A percentile compares a stretch with the other conserved stretches of the same genome.
Evolutionary conservation across 768 basidiomycete species (phyloP).

Genomic region (Hortiboletus campestris): DNA sequence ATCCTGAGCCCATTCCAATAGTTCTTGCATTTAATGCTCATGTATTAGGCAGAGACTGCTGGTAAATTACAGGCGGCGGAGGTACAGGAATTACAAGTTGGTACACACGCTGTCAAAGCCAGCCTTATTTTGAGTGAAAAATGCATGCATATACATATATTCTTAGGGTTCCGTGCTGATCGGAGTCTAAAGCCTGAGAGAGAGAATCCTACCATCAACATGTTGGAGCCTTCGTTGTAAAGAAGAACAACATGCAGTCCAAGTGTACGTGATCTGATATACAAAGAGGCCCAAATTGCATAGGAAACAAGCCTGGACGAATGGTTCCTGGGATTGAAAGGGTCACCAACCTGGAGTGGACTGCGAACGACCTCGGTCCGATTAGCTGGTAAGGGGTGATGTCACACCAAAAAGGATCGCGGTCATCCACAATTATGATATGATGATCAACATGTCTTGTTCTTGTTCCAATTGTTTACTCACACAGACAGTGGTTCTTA

Average conservation of each 20-base stretch:
- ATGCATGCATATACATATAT: neutral
- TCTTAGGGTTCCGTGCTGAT: conserved; percentile 8
- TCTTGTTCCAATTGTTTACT: conserved; percentile 10
- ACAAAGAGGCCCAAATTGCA: conserved; percentile 17
- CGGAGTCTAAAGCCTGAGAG: conserved; percentile 28
- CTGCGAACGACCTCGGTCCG: conserved; percentile 23
- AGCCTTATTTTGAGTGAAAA: conserved; percentile 5
- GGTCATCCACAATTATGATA: conserved; percentile 7
- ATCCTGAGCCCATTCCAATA: conserved; percentile 7
- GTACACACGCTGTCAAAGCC: conserved; percentile 27
- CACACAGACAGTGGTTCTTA: conserved; percentile 8
- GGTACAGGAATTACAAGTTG: conserved; percentile 2
- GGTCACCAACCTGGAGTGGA: no score
- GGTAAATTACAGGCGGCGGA: conserved; percentile 17
- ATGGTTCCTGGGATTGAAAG: conserved; percentile 7
- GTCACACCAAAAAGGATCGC: conserved; percentile 20
- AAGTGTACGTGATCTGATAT: conserved; percentile 29
- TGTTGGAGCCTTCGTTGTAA: conserved; percentile 10
- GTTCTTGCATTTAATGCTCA: conserved; percentile 5
- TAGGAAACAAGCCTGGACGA: conserved; percentile 21
- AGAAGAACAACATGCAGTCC: conserved; percentile 2
- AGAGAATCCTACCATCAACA: conserved; percentile 1
- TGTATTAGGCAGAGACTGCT: conserved; percentile 1
- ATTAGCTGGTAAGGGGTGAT: conserved; percentile 21
- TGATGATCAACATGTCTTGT: neutral